Percentiles rank a stretch among this genome's conserved stretches.
phyloP scores from a whole-genome alignment of 257 asterid genomes.

The Ilex asprella region DNA sequence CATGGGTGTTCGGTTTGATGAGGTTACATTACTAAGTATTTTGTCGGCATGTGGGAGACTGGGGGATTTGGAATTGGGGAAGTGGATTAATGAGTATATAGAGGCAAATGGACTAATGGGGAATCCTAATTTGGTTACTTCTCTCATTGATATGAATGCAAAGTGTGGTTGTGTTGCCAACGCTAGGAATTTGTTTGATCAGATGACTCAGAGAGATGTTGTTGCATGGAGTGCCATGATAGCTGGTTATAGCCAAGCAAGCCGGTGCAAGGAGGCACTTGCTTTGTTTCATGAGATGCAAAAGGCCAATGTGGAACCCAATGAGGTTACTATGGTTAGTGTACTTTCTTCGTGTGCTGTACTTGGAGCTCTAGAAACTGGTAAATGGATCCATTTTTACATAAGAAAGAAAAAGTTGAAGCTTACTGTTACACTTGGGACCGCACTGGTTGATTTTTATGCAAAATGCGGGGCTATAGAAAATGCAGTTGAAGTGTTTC shows the following conservation, averaged over 20 bases:
- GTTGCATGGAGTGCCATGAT: constrained; percentile 52
- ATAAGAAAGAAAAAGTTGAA: constrained; percentile 28
- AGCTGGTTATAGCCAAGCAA: constrained; percentile 29
- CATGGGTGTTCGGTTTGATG: constrained; percentile 17
- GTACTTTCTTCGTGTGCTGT: constrained; percentile 41
- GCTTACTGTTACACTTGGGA: constrained; percentile 29
- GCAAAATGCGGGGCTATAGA: constrained; percentile 41
- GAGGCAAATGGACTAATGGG: constrained; percentile 22
- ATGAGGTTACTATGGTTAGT: constrained; percentile 44
- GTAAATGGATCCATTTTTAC: constrained; percentile 38
- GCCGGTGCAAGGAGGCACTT: constrained; percentile 28
- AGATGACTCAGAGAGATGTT: constrained; percentile 25
- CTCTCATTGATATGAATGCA: constrained; percentile 39
- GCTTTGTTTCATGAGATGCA: constrained; percentile 37
- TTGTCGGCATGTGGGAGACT: constrained; percentile 42
- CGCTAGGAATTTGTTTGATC: constrained; percentile 34
- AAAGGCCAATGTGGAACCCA: constrained; percentile 30
- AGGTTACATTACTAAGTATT: constrained; percentile 29
- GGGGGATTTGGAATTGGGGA: constrained; percentile 36
- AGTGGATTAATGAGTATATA: constrained; percentile 29
- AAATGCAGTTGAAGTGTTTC: constrained; percentile 29
- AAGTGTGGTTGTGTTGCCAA: constrained; percentile 33
- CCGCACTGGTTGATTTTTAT: constrained; percentile 39
- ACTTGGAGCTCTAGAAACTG: constrained; percentile 46
- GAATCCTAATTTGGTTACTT: constrained; percentile 25